A percentile compares a stretch with the other conserved stretches of the same genome.
Conservation (phyloP, 1,284 basidiomycete species). For the Puccinia triticina region DNA sequence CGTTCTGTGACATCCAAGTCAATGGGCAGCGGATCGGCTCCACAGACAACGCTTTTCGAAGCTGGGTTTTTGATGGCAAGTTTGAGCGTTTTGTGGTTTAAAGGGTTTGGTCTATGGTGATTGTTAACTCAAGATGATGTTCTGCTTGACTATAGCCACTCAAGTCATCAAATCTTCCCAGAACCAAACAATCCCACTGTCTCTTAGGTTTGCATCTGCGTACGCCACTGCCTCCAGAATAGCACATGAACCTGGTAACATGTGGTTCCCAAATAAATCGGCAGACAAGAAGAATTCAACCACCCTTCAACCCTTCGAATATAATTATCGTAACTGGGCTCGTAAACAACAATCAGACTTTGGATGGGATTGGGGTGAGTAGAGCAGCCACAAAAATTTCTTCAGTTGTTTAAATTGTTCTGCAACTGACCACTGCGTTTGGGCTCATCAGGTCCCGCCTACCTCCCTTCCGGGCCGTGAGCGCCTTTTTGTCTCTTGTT, state of each 20-base stretch:
- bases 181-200: conserved; percentile 6
- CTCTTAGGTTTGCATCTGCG: conserved; percentile 39
- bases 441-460: conserved; percentile 33
- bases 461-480: conserved; percentile 45
- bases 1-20: conserved; percentile 46
- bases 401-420: background rate
- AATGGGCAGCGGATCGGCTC: conserved; percentile 23
- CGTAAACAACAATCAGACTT: conserved; percentile 57
- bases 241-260: conserved; percentile 42
- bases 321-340: conserved; percentile 55
- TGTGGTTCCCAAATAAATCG: conserved; percentile 36
- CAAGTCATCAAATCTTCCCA: conserved; percentile 7
- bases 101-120: background rate
- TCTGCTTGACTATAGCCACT: conserved; percentile 26
- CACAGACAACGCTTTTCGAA: conserved; percentile 45
- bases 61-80: conserved; percentile 50
- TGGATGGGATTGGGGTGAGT: conserved; percentile 58
- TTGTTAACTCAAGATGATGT: background rate
- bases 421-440: background rate
- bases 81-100: background rate
- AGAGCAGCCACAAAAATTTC: background rate
- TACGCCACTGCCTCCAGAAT: conserved; percentile 30
- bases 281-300: conserved; percentile 10
- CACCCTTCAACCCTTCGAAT: conserved; percentile 53
- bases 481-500: background rate